A percentile compares a stretch with the other conserved stretches of the same genome.
Evolutionary conservation across 2,329 filamentous ascomycete genomes (phyloP).

Genomic region (Epichloe gansuensis): DNA sequence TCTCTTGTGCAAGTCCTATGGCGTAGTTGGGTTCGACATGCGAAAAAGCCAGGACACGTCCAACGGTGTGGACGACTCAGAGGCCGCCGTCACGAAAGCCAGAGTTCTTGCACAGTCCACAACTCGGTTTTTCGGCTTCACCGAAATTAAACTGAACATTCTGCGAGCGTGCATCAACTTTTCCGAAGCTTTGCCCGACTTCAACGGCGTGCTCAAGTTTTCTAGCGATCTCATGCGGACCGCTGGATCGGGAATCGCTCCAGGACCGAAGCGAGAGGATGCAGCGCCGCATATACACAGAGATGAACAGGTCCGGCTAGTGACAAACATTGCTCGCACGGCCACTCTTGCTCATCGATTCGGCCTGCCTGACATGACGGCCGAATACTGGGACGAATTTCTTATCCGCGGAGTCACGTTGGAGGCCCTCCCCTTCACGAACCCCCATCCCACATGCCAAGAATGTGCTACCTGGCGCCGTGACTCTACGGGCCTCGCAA

Average conservation of each 20-base stretch:
- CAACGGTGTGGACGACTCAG: constrained; percentile 29
- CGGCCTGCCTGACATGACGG: constrained; percentile 56
- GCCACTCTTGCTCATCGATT: constrained; percentile 64
- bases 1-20: constrained; percentile 50
- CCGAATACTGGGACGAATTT: constrained; percentile 97
- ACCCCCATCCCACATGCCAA: constrained; percentile 55
- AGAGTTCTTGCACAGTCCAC: constrained; percentile 49
- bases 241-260: constrained; percentile 68
- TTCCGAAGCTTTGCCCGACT: constrained; percentile 86
- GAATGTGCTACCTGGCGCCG: constrained; percentile 38
- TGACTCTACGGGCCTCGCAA: constrained; percentile 40
- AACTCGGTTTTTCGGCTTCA: constrained; percentile 60
- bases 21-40: constrained; percentile 42
- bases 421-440: constrained; percentile 46
- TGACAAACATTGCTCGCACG: constrained; percentile 76
- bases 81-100: constrained; percentile 38
- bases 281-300: constrained; percentile 57
- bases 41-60: constrained; percentile 14
- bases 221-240: constrained; percentile 75
- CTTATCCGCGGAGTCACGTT: constrained; percentile 67
- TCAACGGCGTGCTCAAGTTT: constrained; percentile 77
- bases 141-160: constrained; percentile 72
- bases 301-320: constrained; percentile 78
- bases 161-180: constrained; percentile 85
- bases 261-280: constrained; percentile 55